phyloP scores from a whole-genome alignment of 768 basidiomycete species.

The Kwoniella pini region DNA sequence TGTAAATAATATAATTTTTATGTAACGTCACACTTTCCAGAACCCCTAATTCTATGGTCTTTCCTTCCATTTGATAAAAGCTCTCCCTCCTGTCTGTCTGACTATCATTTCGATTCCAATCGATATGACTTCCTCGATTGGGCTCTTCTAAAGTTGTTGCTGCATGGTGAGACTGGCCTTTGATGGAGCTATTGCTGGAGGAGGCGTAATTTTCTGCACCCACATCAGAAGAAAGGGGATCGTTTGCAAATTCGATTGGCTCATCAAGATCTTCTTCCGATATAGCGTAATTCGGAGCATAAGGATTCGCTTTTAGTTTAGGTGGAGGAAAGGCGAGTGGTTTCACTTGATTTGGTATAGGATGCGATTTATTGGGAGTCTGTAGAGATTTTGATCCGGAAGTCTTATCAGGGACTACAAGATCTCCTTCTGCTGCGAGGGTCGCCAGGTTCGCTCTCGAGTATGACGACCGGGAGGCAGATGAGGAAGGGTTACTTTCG shows the following conservation, averaged over 20 bases:
- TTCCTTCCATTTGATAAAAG: too few relatives aligned
- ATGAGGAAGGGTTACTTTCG: neutral
- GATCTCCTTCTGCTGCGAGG: constrained; percentile 17
- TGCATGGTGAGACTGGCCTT: neutral
- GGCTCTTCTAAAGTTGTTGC: neutral
- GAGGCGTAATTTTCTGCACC: too few relatives aligned
- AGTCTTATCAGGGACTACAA: neutral
- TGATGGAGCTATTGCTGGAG: too few relatives aligned
- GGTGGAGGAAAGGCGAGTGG: constrained; percentile 12
- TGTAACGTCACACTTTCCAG: constrained; percentile 4
- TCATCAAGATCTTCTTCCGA: constrained; percentile 15
- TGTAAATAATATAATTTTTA: constrained; percentile 7
- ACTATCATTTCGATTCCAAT: too few relatives aligned
- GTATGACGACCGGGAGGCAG: neutral
- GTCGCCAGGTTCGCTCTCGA: constrained; percentile 8
- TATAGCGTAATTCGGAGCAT: constrained; percentile 16
- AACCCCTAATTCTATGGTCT: neutral
- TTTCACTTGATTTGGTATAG: neutral
- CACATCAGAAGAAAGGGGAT: too few relatives aligned
- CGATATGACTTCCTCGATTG: too few relatives aligned
- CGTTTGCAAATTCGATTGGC: neutral
- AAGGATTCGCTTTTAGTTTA: constrained; percentile 23
- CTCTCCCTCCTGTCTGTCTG: too few relatives aligned
- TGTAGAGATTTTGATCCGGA: neutral
- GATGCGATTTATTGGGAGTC: neutral